A percentile compares a stretch with the other conserved stretches of the same genome.
Evolutionary conservation across 768 basidiomycete species (phyloP).

Genomic region (Obba rivulosa): DNA sequence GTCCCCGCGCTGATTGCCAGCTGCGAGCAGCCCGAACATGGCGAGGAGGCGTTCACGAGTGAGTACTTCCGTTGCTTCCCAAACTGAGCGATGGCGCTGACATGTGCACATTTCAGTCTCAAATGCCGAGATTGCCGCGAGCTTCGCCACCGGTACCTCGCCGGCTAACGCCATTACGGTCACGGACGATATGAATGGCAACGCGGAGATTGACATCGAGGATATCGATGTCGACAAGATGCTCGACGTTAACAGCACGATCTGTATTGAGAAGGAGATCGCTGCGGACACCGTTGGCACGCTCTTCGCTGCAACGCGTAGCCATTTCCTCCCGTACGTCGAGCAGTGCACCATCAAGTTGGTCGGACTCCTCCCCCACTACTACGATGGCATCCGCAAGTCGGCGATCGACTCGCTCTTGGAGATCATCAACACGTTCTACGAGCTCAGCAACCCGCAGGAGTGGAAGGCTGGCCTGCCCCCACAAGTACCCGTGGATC

Average conservation of each 20-base stretch:
- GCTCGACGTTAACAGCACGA: conserved; percentile 89
- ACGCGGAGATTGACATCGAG: conserved; percentile 59
- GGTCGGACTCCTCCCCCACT: conserved; percentile 76
- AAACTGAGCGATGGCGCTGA: neutral
- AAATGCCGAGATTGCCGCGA: conserved; percentile 47
- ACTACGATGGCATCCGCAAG: conserved; percentile 98
- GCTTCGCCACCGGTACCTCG: conserved; percentile 71
- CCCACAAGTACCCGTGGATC: conserved; percentile 50
- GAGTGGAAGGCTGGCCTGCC: conserved; percentile 77
- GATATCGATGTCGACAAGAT: conserved; percentile 83
- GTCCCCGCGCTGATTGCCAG: conserved; percentile 81
- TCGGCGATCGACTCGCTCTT: conserved; percentile 84
- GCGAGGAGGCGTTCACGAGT: conserved; percentile 38
- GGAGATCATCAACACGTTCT: conserved; percentile 85
- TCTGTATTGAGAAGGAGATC: conserved; percentile 99
- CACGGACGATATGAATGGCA: conserved; percentile 54
- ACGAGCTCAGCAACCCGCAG: conserved; percentile 76
- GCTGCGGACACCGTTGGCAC: conserved; percentile 95
- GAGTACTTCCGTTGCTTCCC: neutral
- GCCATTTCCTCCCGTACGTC: conserved; percentile 87
- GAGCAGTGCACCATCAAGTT: conserved; percentile 79
- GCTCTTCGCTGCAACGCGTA: conserved; percentile 75
- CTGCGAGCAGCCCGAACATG: conserved; percentile 78
- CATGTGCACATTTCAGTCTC: conserved; percentile 32
- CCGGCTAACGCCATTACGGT: conserved; percentile 65